Percentiles rank a stretch among this genome's conserved stretches.
These are phyloP conservation scores for Ricinus communis DNA, from an alignment of 345 rosid genomes.

Conservation along the genomic window DNA sequence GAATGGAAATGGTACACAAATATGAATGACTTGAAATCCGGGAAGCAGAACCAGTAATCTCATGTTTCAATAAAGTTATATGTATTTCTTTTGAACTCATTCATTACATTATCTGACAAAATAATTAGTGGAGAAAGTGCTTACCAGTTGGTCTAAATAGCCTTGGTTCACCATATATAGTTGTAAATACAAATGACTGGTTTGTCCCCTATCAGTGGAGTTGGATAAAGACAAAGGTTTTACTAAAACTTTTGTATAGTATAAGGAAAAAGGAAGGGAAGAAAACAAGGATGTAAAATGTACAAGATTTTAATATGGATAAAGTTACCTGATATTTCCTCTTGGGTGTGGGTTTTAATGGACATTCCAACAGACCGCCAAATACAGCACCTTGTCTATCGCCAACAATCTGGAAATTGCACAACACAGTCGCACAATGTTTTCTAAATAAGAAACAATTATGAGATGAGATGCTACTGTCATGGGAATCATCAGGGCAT, in stretches of 20 bases:
- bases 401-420: slow-evolving; percentile 61
- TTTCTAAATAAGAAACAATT: not conserved
- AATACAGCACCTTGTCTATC: slow-evolving; percentile 83
- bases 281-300: slow-evolving; percentile 6
- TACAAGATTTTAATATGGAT: not conserved
- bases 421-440: slow-evolving; percentile 22
- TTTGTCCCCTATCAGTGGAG: slow-evolving; percentile 59
- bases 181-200: slow-evolving; percentile 87
- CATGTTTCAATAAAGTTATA: not conserved
- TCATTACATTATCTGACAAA: not conserved
- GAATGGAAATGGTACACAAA: not conserved
- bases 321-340: slow-evolving; percentile 79
- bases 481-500: not conserved
- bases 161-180: slow-evolving; percentile 85
- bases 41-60: not conserved
- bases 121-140: slow-evolving; percentile 9
- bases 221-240: slow-evolving; percentile 5
- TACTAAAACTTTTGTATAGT: not conserved
- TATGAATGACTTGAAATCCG: not conserved
- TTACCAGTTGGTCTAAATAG: slow-evolving; percentile 90
- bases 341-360: slow-evolving; percentile 77
- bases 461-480: not conserved
- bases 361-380: slow-evolving; percentile 80
- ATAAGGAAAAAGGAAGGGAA: not conserved
- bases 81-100: not conserved